Conservation (phyloP, 2,329 filamentous ascomycete genomes). For the Lasiodiplodia hormozganensis region DNA sequence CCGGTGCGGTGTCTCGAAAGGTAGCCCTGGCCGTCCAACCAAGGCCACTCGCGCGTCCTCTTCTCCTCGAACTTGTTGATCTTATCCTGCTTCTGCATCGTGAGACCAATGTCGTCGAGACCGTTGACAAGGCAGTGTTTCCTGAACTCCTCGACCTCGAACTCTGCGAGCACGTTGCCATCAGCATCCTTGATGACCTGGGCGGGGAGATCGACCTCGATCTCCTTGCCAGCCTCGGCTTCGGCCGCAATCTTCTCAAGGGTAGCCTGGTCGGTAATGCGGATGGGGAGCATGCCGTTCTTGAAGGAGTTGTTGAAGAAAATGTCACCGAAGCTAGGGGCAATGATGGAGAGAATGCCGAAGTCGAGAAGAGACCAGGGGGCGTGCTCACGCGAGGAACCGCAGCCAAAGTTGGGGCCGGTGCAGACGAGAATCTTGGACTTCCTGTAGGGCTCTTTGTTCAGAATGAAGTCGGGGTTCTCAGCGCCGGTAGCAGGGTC, state of each 20-base stretch:
- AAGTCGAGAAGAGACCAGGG: conserved; percentile 98
- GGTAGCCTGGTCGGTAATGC: conserved; percentile 70
- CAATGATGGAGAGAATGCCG: conserved; percentile 92
- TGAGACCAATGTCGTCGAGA: conserved; percentile 93
- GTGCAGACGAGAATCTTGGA: conserved; percentile 92
- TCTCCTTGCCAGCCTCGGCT: conserved; percentile 78
- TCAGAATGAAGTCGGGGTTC: conserved; percentile 84
- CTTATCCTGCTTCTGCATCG: conserved; percentile 90
- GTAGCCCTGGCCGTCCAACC: conserved; percentile 88
- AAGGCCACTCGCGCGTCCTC: conserved; percentile 80
- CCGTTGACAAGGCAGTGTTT: conserved; percentile 95
- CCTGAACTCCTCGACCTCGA: conserved; percentile 91
- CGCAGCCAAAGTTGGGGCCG: conserved; percentile 94
- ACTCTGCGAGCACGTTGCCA: conserved; percentile 76
- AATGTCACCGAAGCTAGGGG: conserved; percentile 87
- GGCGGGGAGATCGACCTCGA: conserved; percentile 88
- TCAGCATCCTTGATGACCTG: conserved; percentile 79
- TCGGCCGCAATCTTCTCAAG: conserved; percentile 77
- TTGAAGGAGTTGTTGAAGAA: conserved; percentile 99
- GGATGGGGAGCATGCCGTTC: conserved; percentile 95
- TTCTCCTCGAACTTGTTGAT: conserved; percentile 82
- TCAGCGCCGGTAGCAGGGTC: conserved; percentile 72
- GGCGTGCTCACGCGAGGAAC: conserved; percentile 90
- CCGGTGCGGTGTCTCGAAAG: conserved; percentile 64
- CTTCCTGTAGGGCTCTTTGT: conserved; percentile 82